These are phyloP conservation scores for Moesziomyces globuligerus DNA, from an alignment of 1,284 basidiomycete genomes.

Conservation along the genomic window DNA sequence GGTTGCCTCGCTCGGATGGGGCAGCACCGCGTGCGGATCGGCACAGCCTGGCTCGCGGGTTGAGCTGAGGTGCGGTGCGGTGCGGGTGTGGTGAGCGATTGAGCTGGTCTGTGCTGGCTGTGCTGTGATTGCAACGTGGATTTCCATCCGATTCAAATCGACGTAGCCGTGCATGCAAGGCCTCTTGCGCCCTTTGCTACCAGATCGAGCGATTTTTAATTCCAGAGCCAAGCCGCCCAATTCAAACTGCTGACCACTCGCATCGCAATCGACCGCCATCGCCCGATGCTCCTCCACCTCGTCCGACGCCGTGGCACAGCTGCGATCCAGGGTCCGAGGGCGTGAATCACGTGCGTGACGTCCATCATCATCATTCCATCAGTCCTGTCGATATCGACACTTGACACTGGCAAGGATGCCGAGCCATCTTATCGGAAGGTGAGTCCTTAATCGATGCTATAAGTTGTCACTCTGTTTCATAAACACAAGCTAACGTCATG, in stretches of 20 bases:
- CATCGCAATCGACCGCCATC: slow-evolving; percentile 2
- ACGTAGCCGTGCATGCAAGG: slow-evolving; percentile 19
- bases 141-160: slow-evolving; percentile 2
- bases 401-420: slow-evolving; percentile 29
- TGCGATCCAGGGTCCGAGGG: not conserved
- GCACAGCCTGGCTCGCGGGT: slow-evolving; percentile 20
- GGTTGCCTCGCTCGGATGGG: slow-evolving; percentile 1
- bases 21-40: slow-evolving; percentile 2
- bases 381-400: not conserved
- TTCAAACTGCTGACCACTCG: not conserved
- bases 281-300: not conserved
- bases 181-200: not conserved
- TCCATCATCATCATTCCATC: not conserved
- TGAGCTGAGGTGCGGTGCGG: not conserved
- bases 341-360: not conserved
- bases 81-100: too few relatives aligned
- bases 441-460: not conserved
- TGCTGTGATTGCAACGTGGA: slow-evolving; percentile 9
- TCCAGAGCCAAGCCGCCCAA: not conserved
- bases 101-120: slow-evolving; percentile 37
- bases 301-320: too few relatives aligned
- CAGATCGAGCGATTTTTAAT: not conserved
- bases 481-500: slow-evolving; percentile 1
- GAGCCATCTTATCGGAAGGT: slow-evolving; percentile 39
- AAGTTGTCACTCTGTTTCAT: too few relatives aligned